phyloP scores from a whole-genome alignment of 345 rosid species.

The Gossypium rotundifolium region DNA sequence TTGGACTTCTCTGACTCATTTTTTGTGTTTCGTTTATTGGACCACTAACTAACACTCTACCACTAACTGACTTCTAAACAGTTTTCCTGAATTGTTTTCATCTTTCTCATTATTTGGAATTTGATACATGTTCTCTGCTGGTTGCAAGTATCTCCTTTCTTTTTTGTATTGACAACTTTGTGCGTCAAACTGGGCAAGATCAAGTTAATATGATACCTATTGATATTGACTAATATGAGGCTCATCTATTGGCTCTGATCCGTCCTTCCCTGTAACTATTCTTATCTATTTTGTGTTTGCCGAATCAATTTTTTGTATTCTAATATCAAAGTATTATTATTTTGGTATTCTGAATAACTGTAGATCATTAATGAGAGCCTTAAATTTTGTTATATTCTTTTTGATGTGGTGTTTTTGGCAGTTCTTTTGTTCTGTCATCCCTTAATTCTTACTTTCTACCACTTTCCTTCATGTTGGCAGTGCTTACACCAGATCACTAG shows the following conservation, averaged over 20 bases:
- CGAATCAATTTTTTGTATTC: not conserved
- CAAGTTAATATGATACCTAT: not conserved
- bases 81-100: not conserved
- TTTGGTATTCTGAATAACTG: not conserved
- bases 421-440: not conserved
- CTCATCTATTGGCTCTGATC: not conserved
- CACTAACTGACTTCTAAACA: not conserved
- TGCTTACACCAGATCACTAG: slow-evolving; percentile 62
- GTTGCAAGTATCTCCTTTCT: not conserved
- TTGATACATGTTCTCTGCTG: not conserved
- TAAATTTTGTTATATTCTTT: not conserved
- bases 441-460: not conserved
- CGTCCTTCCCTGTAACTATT: not conserved
- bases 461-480: slow-evolving; percentile 33
- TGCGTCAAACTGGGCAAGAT: not conserved
- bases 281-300: not conserved
- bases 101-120: not conserved
- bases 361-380: too few relatives aligned
- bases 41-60: not conserved
- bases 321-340: not conserved
- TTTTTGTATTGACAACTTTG: not conserved
- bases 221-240: not conserved
- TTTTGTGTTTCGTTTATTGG: not conserved
- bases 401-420: not conserved
- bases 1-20: not conserved